Evolutionary conservation across 2,329 filamentous ascomycete species (phyloP), one percentile per base, ranked within the genome.

Genomic region (Aschersonia sp.): DNA sequence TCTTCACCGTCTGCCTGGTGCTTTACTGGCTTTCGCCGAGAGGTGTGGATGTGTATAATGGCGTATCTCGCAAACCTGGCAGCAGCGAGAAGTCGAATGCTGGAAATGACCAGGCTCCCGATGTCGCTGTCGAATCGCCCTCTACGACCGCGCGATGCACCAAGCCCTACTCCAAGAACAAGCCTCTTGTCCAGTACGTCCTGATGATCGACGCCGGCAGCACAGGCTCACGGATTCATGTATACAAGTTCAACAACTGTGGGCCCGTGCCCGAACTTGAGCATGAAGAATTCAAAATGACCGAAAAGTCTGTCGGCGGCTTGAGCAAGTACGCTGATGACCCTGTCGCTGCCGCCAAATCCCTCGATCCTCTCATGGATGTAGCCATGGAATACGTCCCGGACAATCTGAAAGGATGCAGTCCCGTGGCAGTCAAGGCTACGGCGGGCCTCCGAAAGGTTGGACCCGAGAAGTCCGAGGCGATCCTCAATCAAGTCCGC

Each of bases 181-280:
- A 95, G 70, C 90, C 92, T 45, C 79, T 98, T 55, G 83, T 95
- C 52, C 92, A 98, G 63, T 98, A 97, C 70, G 94, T 92, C 51
- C 77, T 97, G 59, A 98, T 98, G 92, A 87, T 98, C 60, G 92
- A 98, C 66, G 92, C 92, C 44, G 92, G 92, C 57, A 97, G 89
- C 72, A 97, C 92, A 47, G 92, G 92, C 51, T 97, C 92, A 51
- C 84, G 92, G 57, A 95, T 98, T 62, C 94, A 98, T 70, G 88
- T 97, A 50, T 98, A 95, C 75, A 86, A 88, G 62, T 98, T 97
- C 78, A 97, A 97, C 74, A 97, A 97, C 71, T 98, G 90, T 69
- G 92, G 89, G 10, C 70, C 87, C 6, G 89, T 89, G n/a, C 92
- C 92, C 30, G 89, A 95, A 68, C 77, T 98, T 45, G 92, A 98